Conservation (phyloP, 306 rosid genomes). For the Castanea mollissima region DNA sequence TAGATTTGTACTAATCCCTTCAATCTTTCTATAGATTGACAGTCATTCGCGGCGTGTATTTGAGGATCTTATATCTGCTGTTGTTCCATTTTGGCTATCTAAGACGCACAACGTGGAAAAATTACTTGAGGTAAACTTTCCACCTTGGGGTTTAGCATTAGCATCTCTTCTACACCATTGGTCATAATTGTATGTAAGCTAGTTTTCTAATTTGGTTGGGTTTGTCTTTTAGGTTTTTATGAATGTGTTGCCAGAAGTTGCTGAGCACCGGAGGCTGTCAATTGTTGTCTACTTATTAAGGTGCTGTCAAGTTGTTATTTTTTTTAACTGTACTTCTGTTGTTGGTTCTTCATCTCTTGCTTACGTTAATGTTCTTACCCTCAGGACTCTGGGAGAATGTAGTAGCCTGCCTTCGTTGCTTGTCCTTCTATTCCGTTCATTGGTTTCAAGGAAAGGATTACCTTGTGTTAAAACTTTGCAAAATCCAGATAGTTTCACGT, state of each 20-base stretch:
- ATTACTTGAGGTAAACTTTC: conserved; percentile 62
- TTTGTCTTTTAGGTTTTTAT: conserved; percentile 61
- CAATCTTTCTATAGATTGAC: conserved; percentile 56
- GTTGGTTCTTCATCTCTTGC: conserved; percentile 17
- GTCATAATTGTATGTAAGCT: conserved; percentile 10
- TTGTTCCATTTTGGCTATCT: conserved; percentile 91
- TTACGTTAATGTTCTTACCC: conserved; percentile 23
- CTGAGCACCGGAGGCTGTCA: conserved; percentile 70
- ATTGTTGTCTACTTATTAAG: conserved; percentile 65
- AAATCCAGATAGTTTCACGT: conserved; percentile 39
- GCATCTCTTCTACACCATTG: conserved; percentile 1
- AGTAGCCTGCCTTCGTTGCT: conserved; percentile 78
- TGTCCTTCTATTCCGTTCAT: conserved; percentile 61
- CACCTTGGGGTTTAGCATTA: conserved; percentile 7
- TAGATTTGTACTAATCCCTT: background rate
- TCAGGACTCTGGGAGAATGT: conserved; percentile 81
- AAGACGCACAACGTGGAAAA: conserved; percentile 59
- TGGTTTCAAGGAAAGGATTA: conserved; percentile 62
- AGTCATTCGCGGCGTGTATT: conserved; percentile 69
- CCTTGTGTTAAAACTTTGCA: conserved; percentile 21
- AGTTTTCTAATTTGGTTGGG: conserved; percentile 21
- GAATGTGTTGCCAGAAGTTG: conserved; percentile 65
- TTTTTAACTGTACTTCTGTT: background rate
- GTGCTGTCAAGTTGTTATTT: conserved; percentile 25
- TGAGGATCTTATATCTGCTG: conserved; percentile 76